phyloP scores from a whole-genome alignment of 2,329 filamentous ascomycete species.

The Fusarium sp. region DNA sequence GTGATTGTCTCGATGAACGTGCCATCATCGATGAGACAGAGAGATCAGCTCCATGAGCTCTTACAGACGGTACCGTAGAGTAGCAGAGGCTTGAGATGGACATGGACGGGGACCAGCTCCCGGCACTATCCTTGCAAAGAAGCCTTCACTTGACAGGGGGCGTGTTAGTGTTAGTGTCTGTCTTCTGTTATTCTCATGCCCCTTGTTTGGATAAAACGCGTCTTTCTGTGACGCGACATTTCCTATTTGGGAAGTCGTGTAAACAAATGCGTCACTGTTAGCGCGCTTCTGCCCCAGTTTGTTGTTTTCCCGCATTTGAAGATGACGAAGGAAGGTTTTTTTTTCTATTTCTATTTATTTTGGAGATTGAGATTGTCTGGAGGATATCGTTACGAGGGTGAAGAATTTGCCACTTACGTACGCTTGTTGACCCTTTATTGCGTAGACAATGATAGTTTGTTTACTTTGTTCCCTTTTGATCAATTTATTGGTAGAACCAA shows the following conservation, averaged over 20 bases:
- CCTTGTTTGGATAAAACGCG: constrained; percentile 49
- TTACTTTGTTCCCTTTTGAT: neutral
- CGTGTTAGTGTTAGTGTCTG: constrained; percentile 20
- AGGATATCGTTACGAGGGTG: neutral
- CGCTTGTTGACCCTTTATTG: constrained; percentile 7
- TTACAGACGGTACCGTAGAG: neutral
- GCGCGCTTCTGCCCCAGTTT: constrained; percentile 31
- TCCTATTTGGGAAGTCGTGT: constrained; percentile 46
- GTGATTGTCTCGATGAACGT: constrained; percentile 38
- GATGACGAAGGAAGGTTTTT: constrained; percentile 20
- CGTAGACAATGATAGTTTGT: constrained; percentile 1
- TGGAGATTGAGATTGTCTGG: neutral
- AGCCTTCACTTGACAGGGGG: constrained; percentile 22
- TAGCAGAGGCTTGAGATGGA: constrained; percentile 28
- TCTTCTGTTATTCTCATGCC: constrained; percentile 31
- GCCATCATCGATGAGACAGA: constrained; percentile 37
- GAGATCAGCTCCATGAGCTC: constrained; percentile 18
- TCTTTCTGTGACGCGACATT: constrained; percentile 49
- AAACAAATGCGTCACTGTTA: constrained; percentile 55
- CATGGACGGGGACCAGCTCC: constrained; percentile 40
- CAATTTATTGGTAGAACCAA: constrained; percentile 10
- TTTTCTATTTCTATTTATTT: constrained; percentile 1
- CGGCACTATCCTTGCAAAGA: constrained; percentile 37
- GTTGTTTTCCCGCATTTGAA: constrained; percentile 35
- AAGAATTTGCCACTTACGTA: constrained; percentile 18